Conservation (phyloP, 345 rosid genomes). For the Dimocarpus longan region DNA sequence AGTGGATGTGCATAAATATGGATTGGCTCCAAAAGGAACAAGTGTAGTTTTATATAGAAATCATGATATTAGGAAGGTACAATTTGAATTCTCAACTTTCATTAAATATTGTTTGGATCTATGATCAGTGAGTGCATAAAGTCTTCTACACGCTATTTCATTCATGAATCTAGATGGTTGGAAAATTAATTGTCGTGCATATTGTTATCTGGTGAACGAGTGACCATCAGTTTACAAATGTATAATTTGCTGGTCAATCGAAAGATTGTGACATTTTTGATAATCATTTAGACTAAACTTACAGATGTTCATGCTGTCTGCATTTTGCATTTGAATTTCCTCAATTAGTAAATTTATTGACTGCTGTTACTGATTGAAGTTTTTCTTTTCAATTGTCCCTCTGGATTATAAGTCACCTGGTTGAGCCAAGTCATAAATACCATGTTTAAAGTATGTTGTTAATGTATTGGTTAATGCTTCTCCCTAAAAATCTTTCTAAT, state of each 20-base stretch:
- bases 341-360: not conserved
- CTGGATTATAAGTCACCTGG: not conserved
- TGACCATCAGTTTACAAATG: not conserved
- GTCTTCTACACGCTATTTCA: not conserved
- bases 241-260: not conserved
- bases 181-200: not conserved
- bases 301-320: not conserved
- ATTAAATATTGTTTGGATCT: not conserved
- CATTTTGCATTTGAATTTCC: not conserved
- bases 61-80: constrained; percentile 95
- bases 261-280: not conserved
- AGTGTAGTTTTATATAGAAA: constrained; percentile 89
- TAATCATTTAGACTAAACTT: not conserved
- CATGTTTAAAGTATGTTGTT: not conserved
- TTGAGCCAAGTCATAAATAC: not conserved
- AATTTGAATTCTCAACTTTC: not conserved
- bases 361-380: not conserved
- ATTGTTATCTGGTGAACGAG: not conserved
- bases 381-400: not conserved
- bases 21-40: constrained; percentile 96
- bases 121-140: not conserved
- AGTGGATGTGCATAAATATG: constrained; percentile 92
- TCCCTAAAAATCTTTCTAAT: constrained; percentile 31
- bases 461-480: constrained; percentile 1
- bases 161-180: not conserved